These are phyloP conservation scores for Elongisporangium senticosum DNA, from an alignment of 352 stramenopile species.

Conservation along the genomic window DNA sequence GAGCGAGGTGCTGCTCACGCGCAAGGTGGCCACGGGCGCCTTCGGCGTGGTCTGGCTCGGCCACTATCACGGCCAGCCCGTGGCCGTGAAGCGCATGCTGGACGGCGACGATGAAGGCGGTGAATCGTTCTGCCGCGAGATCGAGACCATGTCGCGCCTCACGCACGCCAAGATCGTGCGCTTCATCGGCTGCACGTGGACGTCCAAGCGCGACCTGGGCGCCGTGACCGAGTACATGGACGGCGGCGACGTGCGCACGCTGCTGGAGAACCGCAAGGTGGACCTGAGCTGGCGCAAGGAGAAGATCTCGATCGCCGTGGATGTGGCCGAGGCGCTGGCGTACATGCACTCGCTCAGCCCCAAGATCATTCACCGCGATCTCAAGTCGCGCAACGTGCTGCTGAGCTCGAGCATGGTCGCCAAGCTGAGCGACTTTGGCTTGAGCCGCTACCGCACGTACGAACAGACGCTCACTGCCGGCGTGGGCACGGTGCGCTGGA, in stretches of 20 bases:
- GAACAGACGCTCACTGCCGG: conserved; percentile 80
- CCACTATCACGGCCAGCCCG: conserved; percentile 81
- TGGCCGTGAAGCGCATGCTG: conserved; percentile 86
- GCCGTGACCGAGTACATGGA: conserved; percentile 87
- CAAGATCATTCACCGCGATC: conserved; percentile 81
- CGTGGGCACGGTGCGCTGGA: conserved; percentile 83
- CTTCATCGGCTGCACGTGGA: conserved; percentile 85
- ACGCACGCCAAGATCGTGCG: conserved; percentile 79
- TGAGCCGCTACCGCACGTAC: conserved; percentile 80
- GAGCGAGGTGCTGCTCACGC: conserved; percentile 75
- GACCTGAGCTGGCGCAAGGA: conserved; percentile 75
- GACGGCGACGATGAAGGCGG: conserved; percentile 64
- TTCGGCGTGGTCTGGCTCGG: conserved; percentile 83
- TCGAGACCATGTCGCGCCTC: conserved; percentile 78
- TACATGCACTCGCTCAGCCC: conserved; percentile 84
- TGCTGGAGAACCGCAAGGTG: conserved; percentile 79
- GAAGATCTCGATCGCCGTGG: conserved; percentile 83
- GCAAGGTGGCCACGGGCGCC: conserved; percentile 76
- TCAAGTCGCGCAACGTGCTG: conserved; percentile 83
- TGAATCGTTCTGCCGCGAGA: conserved; percentile 73
- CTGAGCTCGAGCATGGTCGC: conserved; percentile 73
- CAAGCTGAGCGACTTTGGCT: conserved; percentile 83
- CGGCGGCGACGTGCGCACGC: conserved; percentile 72
- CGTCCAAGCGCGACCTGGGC: conserved; percentile 64
- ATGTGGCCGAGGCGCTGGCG: conserved; percentile 70